Evolutionary conservation across 1,284 basidiomycete genomes (phyloP), one percentile per base, ranked within the genome.

Genomic region (Pholiota adiposa): DNA sequence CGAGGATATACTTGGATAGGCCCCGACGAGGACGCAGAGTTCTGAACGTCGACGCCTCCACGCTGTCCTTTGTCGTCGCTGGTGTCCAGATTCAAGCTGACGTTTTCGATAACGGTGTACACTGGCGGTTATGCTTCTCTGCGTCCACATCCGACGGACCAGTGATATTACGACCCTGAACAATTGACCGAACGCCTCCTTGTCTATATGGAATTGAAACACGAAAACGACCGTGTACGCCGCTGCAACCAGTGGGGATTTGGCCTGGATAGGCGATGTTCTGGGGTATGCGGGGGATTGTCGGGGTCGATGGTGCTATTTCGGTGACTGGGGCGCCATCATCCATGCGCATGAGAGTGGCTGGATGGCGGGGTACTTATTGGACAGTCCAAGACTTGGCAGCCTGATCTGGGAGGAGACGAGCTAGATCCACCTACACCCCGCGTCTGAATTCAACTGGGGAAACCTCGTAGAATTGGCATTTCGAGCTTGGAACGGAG

Each of bases 381-480:
- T 57, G 51, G 27, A 44, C 38, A 60, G 54, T 66, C 58, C 36
- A 38, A 51, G 48, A 50, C 52, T 60, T 38, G 29, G 27, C 43
- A 38, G 31, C 61, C 60, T 64, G 61, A 64, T 52, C 54, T 62
- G 48, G n/a, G 19, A 38, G 19, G 31, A 18, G 31, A 34, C 18
- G 19, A 33, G 56, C 44, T 29, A 46, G 44, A 46, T 46, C 62
- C 58, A 59, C 57, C 54, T 53, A 54, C 44, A 40, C 53, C 56
- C 55, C 57, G 58, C 44, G 48, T 51, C 18, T 41, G 52, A 50
- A n/a, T n/a, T n/a, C n/a, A 41, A 49, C 59, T 69, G 73, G 72
- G 69, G 67, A 73, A 73, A 70, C 64, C 57, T 74, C 71, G 73
- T 68, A 23, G 68, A 73, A 73, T 54, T 53, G 14, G 33, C 31